These are phyloP conservation scores for Erodium trifolium DNA, from an alignment of 441 rosid species.

Conservation along the genomic window DNA sequence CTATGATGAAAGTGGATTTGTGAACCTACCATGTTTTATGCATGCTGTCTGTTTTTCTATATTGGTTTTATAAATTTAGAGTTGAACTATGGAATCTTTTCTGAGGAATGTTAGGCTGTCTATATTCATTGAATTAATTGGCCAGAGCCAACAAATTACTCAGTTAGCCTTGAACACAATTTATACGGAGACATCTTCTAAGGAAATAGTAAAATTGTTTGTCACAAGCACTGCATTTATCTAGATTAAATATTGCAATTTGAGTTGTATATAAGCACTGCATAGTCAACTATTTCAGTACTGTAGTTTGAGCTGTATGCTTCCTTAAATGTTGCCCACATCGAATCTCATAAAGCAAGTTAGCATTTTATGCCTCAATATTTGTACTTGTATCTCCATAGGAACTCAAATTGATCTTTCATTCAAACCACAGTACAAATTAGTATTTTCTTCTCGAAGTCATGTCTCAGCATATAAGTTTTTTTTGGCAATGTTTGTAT, in stretches of 20 bases:
- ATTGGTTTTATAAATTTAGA: neutral
- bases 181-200: too few relatives aligned
- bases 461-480: neutral
- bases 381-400: neutral
- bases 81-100: neutral
- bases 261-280: too few relatives aligned
- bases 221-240: too few relatives aligned
- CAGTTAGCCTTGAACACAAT: too few relatives aligned
- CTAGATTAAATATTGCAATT: too few relatives aligned
- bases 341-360: neutral
- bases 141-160: too few relatives aligned
- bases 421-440: neutral
- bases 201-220: too few relatives aligned
- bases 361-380: neutral
- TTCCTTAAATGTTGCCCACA: neutral
- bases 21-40: too few relatives aligned
- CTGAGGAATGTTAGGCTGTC: neutral
- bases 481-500: neutral
- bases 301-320: too few relatives aligned
- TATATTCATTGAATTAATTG: neutral
- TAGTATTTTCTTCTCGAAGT: constrained; percentile 1
- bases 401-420: neutral
- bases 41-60: neutral
- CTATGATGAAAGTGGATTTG: too few relatives aligned
- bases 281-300: too few relatives aligned